These are phyloP conservation scores for Pyrus pyrifolia DNA, from an alignment of 306 rosid genomes.

Conservation along the genomic window DNA sequence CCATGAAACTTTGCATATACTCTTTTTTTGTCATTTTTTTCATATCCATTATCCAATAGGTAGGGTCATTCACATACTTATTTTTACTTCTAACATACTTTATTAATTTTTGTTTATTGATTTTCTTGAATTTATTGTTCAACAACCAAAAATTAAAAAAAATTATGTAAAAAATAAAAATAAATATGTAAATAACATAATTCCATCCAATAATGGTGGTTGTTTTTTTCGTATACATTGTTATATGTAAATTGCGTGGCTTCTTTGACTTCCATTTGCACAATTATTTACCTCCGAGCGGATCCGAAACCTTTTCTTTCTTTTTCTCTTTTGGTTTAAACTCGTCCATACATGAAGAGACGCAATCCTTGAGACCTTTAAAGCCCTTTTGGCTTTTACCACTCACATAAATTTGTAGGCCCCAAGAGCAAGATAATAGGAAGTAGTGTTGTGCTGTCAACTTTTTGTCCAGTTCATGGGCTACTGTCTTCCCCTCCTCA, in stretches of 20 bases:
- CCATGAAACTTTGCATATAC: not conserved
- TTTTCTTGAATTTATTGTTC: too few relatives aligned
- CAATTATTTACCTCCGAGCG: not conserved
- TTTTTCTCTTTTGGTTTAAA: conserved; percentile 20
- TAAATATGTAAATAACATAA: too few relatives aligned
- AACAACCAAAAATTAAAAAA: too few relatives aligned
- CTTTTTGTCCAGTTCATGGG: conserved; percentile 39
- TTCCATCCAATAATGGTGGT: not conserved
- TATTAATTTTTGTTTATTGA: too few relatives aligned
- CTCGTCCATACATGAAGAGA: conserved; percentile 16
- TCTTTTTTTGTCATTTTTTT: not conserved
- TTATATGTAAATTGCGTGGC: not conserved
- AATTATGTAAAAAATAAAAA: too few relatives aligned
- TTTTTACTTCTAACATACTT: too few relatives aligned
- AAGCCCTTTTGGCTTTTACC: conserved; percentile 15
- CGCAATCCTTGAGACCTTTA: conserved; percentile 16
- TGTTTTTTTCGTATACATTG: not conserved
- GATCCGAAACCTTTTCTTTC: not conserved
- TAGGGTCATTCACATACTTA: too few relatives aligned
- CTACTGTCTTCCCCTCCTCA: conserved; percentile 6
- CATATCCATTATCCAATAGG: not conserved
- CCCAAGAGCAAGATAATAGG: conserved; percentile 34
- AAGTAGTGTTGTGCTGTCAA: conserved; percentile 39
- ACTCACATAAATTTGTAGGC: conserved; percentile 38
- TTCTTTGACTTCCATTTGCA: not conserved